Conservation (phyloP, 768 basidiomycete species). For the Leccinum disarticulatum region DNA sequence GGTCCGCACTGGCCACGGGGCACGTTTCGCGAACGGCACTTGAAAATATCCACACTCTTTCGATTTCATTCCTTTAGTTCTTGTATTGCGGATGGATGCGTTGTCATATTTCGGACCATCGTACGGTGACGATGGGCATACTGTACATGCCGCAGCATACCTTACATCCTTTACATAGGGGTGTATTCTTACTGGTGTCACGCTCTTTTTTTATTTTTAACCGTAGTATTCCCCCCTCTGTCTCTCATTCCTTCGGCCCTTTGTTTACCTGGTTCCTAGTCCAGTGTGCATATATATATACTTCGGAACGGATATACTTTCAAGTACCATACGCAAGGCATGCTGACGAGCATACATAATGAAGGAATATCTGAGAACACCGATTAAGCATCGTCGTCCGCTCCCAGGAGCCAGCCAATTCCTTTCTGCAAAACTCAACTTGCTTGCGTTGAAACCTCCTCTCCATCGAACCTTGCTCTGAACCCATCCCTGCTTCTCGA, state of each 20-base stretch:
- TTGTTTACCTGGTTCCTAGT: constrained; percentile 27
- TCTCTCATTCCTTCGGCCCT: constrained; percentile 15
- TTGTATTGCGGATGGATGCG: constrained; percentile 18
- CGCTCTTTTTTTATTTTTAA: constrained; percentile 19
- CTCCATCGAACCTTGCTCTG: constrained; percentile 45
- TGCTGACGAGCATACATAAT: constrained; percentile 19
- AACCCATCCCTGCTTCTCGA: constrained; percentile 42
- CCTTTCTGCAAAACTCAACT: constrained; percentile 81
- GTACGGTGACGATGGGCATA: constrained; percentile 10
- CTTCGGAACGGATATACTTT: constrained; percentile 19
- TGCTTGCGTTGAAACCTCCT: constrained; percentile 73
- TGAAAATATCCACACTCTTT: constrained; percentile 20
- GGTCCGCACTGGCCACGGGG: constrained; percentile 38
- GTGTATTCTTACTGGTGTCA: constrained; percentile 8
- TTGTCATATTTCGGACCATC: constrained; percentile 15
- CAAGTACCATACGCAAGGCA: constrained; percentile 18
- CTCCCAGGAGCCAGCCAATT: constrained; percentile 95
- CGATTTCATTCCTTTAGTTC: constrained; percentile 10
- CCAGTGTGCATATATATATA: constrained; percentile 29
- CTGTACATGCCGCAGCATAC: constrained; percentile 13
- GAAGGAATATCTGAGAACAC: background rate
- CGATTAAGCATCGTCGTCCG: constrained; percentile 49
- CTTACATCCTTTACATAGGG: constrained; percentile 9
- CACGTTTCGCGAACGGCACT: constrained; percentile 56
- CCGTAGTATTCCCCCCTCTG: constrained; percentile 2